Percentiles rank a stretch among this genome's conserved stretches.
Conservation (phyloP, 139 green algal genomes). For the Chlamydomonas urium region DNA sequence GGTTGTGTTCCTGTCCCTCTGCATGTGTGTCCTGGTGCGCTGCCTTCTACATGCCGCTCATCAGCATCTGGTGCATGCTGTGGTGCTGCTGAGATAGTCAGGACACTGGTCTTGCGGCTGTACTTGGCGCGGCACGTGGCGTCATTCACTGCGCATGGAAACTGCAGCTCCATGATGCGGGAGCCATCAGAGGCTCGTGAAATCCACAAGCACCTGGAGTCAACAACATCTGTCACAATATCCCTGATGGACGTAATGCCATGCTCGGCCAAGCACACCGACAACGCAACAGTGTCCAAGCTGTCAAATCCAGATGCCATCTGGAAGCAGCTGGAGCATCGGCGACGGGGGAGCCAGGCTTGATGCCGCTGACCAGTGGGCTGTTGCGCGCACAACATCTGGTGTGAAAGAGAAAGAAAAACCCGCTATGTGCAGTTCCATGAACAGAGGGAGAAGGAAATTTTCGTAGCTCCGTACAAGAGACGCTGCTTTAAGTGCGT, state of each 20-base stretch:
- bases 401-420: too few species aligned
- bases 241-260: background rate
- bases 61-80: too few species aligned
- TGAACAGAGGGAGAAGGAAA: too few species aligned
- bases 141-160: constrained; percentile 2
- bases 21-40: background rate
- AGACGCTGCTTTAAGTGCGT: too few species aligned
- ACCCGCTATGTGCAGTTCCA: too few species aligned
- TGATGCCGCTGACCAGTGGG: too few species aligned
- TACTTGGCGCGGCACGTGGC: background rate
- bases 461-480: too few species aligned
- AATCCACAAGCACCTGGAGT: background rate
- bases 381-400: too few species aligned
- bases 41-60: background rate
- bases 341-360: too few species aligned
- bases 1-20: background rate
- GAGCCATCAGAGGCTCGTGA: background rate
- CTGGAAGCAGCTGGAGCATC: too few species aligned
- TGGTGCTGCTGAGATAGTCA: background rate
- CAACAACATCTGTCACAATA: background rate
- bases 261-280: constrained; percentile 2
- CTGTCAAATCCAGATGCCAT: too few species aligned
- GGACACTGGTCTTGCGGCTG: constrained; percentile 5
- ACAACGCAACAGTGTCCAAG: too few species aligned
- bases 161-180: background rate